These are phyloP conservation scores for Gnaphalium uliginosum DNA, from an alignment of 129 eudicot species.

Conservation along the genomic window DNA sequence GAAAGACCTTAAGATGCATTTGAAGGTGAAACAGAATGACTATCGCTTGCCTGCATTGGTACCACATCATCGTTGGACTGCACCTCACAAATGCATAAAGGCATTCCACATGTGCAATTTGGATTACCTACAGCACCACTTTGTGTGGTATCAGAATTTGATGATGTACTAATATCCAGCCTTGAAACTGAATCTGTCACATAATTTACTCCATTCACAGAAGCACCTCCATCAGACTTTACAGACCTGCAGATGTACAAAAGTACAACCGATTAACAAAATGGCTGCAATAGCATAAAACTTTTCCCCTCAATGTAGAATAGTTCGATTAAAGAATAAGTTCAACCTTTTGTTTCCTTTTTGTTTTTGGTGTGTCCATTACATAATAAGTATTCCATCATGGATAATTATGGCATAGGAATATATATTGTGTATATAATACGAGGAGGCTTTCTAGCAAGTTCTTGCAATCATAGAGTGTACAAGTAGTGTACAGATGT, in stretches of 20 bases:
- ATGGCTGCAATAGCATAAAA: background rate
- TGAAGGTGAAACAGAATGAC: conserved; percentile 14
- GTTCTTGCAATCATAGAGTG: background rate
- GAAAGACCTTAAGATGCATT: background rate
- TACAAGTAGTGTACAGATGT: background rate
- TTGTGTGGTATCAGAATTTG: conserved; percentile 34
- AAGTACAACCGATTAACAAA: background rate
- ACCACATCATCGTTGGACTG: conserved; percentile 51
- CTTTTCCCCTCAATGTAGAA: background rate
- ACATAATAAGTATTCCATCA: background rate
- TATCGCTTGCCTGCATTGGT: conserved; percentile 44
- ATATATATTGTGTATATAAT: background rate
- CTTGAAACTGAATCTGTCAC: conserved; percentile 58
- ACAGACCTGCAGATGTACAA: conserved; percentile 33
- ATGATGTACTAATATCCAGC: conserved; percentile 45
- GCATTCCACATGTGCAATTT: conserved; percentile 99
- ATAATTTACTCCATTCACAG: conserved; percentile 43
- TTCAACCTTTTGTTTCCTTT: background rate
- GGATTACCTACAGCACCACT: conserved; percentile 31
- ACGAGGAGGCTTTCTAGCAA: background rate
- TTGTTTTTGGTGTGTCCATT: background rate
- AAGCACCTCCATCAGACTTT: conserved; percentile 38
- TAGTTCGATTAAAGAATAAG: background rate
- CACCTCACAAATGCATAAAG: conserved; percentile 93
- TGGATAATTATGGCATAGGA: background rate